Percentiles rank a stretch among this genome's conserved stretches.
Conservation (phyloP, 352 stramenopile genomes). For the Pythium phragmiticola region DNA sequence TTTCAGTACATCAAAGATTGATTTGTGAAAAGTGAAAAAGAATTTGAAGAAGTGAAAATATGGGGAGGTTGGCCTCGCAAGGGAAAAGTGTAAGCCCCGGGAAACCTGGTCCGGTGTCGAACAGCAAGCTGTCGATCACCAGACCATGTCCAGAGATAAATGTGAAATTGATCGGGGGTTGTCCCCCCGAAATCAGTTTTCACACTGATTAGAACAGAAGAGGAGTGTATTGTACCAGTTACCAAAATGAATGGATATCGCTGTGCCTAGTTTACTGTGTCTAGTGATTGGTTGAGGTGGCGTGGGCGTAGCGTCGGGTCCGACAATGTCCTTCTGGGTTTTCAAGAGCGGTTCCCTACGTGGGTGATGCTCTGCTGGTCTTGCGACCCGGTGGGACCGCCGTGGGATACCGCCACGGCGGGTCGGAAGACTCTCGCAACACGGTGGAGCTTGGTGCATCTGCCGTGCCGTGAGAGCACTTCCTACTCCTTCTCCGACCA, state of each 20-base stretch:
- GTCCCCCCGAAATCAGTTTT: slow-evolving; percentile 83
- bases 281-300: too few species aligned
- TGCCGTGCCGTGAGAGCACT: background rate
- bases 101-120: slow-evolving; percentile 25
- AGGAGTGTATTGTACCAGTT: too few species aligned
- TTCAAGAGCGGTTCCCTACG: background rate
- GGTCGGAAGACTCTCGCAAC: too few species aligned
- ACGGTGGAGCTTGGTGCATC: background rate
- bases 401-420: too few species aligned
- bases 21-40: background rate
- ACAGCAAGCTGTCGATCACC: slow-evolving; percentile 32
- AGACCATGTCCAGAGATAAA: slow-evolving; percentile 66
- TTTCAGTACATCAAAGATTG: too few species aligned
- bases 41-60: background rate
- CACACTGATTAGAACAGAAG: slow-evolving; percentile 93
- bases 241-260: too few species aligned
- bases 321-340: too few species aligned
- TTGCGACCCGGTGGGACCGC: too few species aligned
- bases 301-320: too few species aligned
- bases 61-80: slow-evolving; percentile 6
- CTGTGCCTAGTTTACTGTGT: too few species aligned
- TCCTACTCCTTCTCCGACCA: too few species aligned
- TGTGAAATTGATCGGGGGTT: slow-evolving; percentile 70
- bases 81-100: slow-evolving; percentile 15
- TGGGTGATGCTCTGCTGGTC: background rate